phyloP scores from a whole-genome alignment of 108 stramenopile species.

The Pseudonitzschia multistriata region DNA sequence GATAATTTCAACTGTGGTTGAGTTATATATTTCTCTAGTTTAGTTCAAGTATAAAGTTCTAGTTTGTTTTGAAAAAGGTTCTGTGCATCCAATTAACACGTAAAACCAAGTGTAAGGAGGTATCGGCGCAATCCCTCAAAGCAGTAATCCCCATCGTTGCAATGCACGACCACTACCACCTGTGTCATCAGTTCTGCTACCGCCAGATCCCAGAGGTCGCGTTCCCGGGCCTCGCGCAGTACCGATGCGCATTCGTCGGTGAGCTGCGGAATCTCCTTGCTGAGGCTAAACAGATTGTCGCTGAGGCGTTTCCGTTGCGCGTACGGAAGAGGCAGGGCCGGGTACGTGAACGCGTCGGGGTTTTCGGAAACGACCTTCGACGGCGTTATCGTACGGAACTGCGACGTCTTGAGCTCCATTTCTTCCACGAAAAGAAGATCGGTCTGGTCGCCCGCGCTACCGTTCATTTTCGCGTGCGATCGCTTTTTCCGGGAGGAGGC shows the following conservation, averaged over 20 bases:
- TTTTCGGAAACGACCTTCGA: constrained; percentile 27
- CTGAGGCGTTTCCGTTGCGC: constrained; percentile 73
- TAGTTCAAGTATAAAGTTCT: background rate
- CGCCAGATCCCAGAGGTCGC: constrained; percentile 75
- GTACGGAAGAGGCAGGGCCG: constrained; percentile 67
- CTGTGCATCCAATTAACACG: constrained; percentile 39
- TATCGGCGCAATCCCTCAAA: constrained; percentile 75
- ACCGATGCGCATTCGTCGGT: constrained; percentile 75
- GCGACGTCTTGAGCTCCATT: constrained; percentile 60
- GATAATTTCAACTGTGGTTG: too few relatives aligned
- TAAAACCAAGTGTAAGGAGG: constrained; percentile 65
- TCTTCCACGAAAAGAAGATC: constrained; percentile 43
- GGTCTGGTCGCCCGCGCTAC: background rate
- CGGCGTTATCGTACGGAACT: constrained; percentile 56
- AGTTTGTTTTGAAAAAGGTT: too few relatives aligned
- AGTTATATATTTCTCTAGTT: too few relatives aligned
- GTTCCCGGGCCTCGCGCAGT: constrained; percentile 68
- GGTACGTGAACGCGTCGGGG: constrained; percentile 56
- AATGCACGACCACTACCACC: constrained; percentile 67
- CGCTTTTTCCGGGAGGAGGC: constrained; percentile 23
- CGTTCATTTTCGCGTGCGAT: constrained; percentile 21
- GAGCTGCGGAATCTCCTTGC: constrained; percentile 62
- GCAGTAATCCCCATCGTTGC: constrained; percentile 54
- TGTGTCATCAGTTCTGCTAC: constrained; percentile 85
- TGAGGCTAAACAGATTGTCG: constrained; percentile 70